Conservation (phyloP, 345 rosid species). For the Gossypium thurberi region DNA sequence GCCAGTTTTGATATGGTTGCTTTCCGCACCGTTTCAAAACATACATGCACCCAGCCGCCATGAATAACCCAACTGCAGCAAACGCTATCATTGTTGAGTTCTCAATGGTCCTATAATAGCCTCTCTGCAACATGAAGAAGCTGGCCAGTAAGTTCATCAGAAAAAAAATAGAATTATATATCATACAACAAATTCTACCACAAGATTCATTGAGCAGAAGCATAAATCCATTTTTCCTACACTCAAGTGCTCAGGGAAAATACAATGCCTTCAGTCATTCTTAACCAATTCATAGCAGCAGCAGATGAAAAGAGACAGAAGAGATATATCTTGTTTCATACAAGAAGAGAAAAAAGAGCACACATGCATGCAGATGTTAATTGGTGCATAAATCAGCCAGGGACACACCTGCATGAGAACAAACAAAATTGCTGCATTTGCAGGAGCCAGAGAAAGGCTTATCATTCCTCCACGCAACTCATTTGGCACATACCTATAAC, state of each 20-base stretch:
- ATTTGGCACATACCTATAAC: constrained; percentile 75
- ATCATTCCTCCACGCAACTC: constrained; percentile 97
- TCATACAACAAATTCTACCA: background rate
- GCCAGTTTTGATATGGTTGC: constrained; percentile 85
- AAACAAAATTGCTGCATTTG: constrained; percentile 63
- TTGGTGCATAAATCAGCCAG: background rate
- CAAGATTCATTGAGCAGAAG: background rate
- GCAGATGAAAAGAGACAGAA: background rate
- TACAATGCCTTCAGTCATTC: background rate
- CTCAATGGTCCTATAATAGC: constrained; percentile 49
- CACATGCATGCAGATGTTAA: background rate
- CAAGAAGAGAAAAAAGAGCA: background rate
- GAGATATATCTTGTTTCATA: background rate
- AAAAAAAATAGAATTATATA: background rate
- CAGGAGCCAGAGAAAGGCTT: constrained; percentile 74
- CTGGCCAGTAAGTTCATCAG: constrained; percentile 8
- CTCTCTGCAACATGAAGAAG: constrained; percentile 53
- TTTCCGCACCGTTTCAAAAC: constrained; percentile 78
- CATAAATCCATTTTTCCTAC: background rate
- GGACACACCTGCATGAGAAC: constrained; percentile 49
- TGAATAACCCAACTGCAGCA: constrained; percentile 59
- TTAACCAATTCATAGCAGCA: background rate
- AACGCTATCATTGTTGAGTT: constrained; percentile 64
- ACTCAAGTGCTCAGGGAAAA: background rate
- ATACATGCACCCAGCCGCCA: constrained; percentile 74